Base-by-base conservation (phyloP, 352 stramenopile species). In the Peronospora farinosa region DNA sequence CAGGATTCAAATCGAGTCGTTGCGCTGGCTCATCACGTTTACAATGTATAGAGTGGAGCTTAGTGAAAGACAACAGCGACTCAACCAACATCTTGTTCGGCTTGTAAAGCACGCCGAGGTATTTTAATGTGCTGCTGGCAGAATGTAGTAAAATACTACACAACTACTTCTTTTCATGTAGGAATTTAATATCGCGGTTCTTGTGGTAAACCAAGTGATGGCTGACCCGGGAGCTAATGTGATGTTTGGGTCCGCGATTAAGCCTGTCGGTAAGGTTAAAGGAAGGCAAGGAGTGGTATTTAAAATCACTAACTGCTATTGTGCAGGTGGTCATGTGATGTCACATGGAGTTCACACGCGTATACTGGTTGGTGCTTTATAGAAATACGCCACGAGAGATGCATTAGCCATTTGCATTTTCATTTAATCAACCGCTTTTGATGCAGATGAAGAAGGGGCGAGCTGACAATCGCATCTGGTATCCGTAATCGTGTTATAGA, bases 301-400 rank as follows among this genome's bases (percentile, higher is more conserved):
- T 10, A 11, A 11, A 37, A 37, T 37, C n/a, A 21, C 33, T 39
- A 39, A 39, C 33, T 8, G 8, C n/a, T 21, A n/a, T 43, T 43
- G 39, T 39, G 12, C 43, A 84, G 73, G 78, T 49, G 84, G 81
- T 5, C 78, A 92, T 44, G 77, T 99, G 47, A 97, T 99, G 54
- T 97, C 97, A 2, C 97, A 99, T 66, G 96, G 96, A 17, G 96
- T 92, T 9, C 98, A 97, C 44, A 99, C 96, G 10, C 84, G 97
- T 15, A 63, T 99, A n/a, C 64, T 85, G 63, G 77, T 97, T 27
- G 23, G 23, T 27, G 6, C 23, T 27, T 7, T 27, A 5, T 27
- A 27, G 23, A 4, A 27, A 27, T 27, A 27, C 1, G 23, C 23
- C 23, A 68, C 31, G 39, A 15, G 10, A 35, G 11, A 48, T 46